Conservation (phyloP, 805 yeast genomes). For the Ogataea saltuana region DNA sequence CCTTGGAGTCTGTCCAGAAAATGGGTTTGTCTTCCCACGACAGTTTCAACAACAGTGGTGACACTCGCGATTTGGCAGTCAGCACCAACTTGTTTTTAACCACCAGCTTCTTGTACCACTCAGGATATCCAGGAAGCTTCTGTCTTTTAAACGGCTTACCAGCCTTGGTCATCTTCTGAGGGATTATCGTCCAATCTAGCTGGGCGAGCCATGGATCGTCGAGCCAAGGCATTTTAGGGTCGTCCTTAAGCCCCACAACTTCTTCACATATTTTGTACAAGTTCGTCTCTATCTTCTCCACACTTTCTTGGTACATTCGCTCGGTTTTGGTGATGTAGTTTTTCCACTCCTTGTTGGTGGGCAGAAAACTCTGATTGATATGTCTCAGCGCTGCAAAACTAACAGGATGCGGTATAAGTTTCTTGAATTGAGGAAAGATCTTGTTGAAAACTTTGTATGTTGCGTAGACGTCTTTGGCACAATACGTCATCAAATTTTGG, state of each 20-base stretch:
- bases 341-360: constrained; percentile 76
- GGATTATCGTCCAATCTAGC: constrained; percentile 78
- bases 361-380: constrained; percentile 72
- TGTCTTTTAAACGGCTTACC: constrained; percentile 73
- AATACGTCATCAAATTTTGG: constrained; percentile 66
- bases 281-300: constrained; percentile 54
- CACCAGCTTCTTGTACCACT: constrained; percentile 77
- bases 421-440: constrained; percentile 66
- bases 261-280: constrained; percentile 61
- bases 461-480: constrained; percentile 79
- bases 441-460: constrained; percentile 70
- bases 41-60: constrained; percentile 74
- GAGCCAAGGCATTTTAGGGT: constrained; percentile 42
- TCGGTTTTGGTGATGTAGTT: constrained; percentile 73
- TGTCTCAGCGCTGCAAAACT: constrained; percentile 84
- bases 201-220: constrained; percentile 90
- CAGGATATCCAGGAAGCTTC: constrained; percentile 86
- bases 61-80: constrained; percentile 69
- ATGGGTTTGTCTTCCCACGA: constrained; percentile 87
- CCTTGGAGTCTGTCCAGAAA: constrained; percentile 72
- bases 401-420: constrained; percentile 88
- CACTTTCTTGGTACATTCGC: constrained; percentile 57
- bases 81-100: constrained; percentile 48
- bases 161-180: constrained; percentile 60
- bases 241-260: constrained; percentile 48